Percentiles rank a stretch among this genome's conserved stretches.
phyloP scores from a whole-genome alignment of 2,329 filamentous ascomycete species.

The Nemania abortiva region DNA sequence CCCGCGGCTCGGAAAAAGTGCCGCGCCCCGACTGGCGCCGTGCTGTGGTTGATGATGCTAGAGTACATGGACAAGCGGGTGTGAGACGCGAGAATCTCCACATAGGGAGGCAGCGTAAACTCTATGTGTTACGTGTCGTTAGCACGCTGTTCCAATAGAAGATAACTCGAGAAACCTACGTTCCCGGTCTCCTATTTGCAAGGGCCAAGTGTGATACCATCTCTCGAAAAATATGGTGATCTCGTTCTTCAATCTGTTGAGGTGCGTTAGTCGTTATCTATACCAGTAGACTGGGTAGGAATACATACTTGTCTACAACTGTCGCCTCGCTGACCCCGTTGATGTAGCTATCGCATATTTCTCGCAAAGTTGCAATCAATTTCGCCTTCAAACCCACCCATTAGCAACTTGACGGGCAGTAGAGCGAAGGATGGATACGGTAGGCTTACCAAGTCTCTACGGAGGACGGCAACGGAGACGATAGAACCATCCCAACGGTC shows the following conservation, averaged over 20 bases:
- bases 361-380: slow-evolving; percentile 68
- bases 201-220: slow-evolving; percentile 62
- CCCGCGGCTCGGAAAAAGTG: slow-evolving; percentile 79
- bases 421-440: neutral
- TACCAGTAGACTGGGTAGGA: neutral
- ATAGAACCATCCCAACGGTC: slow-evolving; percentile 78
- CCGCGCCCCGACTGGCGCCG: slow-evolving; percentile 76
- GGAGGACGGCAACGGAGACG: slow-evolving; percentile 76
- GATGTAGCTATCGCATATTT: slow-evolving; percentile 69
- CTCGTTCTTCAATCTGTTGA: slow-evolving; percentile 49
- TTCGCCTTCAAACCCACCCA: slow-evolving; percentile 57
- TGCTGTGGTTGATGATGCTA: slow-evolving; percentile 80
- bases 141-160: slow-evolving; percentile 9
- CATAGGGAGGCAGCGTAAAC: slow-evolving; percentile 74
- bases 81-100: slow-evolving; percentile 79
- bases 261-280: slow-evolving; percentile 7
- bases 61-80: slow-evolving; percentile 80
- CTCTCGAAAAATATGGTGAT: slow-evolving; percentile 52
- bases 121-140: slow-evolving; percentile 55
- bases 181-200: slow-evolving; percentile 60
- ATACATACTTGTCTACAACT: slow-evolving; percentile 64
- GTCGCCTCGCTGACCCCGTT: slow-evolving; percentile 62
- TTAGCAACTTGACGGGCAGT: slow-evolving; percentile 1
- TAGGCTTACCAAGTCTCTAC: slow-evolving; percentile 70
- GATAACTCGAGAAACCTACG: slow-evolving; percentile 52